These are phyloP conservation scores for Dittrichia graveolens DNA, from an alignment of 129 eudicot genomes.

Conservation along the genomic window DNA sequence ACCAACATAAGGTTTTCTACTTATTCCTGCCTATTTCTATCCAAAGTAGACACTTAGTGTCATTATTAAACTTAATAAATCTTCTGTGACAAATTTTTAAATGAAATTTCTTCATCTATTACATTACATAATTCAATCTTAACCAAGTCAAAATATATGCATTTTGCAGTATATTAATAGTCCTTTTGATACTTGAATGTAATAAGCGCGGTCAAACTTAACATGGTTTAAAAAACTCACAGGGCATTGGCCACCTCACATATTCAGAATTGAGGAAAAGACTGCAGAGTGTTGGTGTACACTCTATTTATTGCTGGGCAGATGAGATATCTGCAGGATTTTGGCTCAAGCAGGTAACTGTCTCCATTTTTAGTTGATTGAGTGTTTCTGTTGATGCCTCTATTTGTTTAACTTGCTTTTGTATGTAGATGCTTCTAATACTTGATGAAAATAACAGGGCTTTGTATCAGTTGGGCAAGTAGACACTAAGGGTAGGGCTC, in stretches of 20 bases:
- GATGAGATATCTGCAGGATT: conserved; percentile 87
- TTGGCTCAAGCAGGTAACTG: conserved; percentile 82
- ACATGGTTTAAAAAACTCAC: conserved; percentile 2
- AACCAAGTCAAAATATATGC: conserved; percentile 7
- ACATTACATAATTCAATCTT: background rate
- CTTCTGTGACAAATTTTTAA: background rate
- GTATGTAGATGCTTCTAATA: conserved; percentile 12
- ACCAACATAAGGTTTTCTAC: conserved; percentile 71
- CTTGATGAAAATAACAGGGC: conserved; percentile 51
- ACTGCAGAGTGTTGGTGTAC: conserved; percentile 72
- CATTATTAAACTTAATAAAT: background rate
- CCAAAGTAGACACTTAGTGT: background rate
- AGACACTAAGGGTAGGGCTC: conserved; percentile 72
- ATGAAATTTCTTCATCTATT: background rate
- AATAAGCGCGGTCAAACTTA: background rate
- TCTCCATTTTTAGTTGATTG: conserved; percentile 13
- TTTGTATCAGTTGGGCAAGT: conserved; percentile 83
- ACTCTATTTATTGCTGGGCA: conserved; percentile 83
- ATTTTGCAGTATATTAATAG: background rate
- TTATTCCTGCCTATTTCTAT: conserved; percentile 1
- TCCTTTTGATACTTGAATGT: background rate
- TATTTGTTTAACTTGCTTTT: conserved; percentile 11
- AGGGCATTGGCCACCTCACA: conserved; percentile 75
- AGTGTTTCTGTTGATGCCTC: background rate
- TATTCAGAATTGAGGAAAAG: conserved; percentile 76